Conservation (phyloP, 805 yeast genomes). For the Barnettozyma californica region DNA sequence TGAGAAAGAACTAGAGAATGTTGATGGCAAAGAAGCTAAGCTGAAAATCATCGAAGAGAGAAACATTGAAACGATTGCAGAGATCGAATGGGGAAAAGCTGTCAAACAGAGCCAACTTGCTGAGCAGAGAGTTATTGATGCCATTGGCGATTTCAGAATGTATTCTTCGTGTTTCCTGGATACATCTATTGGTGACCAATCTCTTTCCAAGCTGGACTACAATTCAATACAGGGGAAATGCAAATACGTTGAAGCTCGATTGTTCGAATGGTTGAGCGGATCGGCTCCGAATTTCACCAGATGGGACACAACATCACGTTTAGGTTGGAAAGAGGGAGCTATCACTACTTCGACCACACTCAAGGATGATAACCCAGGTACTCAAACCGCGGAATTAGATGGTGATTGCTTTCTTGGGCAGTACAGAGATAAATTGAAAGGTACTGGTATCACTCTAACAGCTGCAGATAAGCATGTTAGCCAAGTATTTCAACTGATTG, state of each 20-base stretch:
- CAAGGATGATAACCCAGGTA: background rate
- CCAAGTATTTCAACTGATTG: constrained; percentile 31
- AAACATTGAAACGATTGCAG: background rate
- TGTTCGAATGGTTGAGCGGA: background rate
- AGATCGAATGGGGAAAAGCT: background rate
- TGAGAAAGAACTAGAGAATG: background rate
- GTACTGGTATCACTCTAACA: constrained; percentile 31
- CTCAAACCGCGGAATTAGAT: background rate
- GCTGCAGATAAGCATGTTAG: constrained; percentile 26
- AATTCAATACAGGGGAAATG: background rate
- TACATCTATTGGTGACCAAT: background rate
- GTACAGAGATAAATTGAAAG: constrained; percentile 26
- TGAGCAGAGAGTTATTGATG: background rate
- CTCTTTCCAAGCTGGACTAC: background rate
- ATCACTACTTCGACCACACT: background rate
- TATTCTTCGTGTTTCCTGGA: background rate
- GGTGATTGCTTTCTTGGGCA: constrained; percentile 23
- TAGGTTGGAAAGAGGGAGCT: background rate
- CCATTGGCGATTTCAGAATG: background rate
- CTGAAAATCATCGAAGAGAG: background rate
- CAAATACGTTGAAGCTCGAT: background rate
- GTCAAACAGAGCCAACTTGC: background rate
- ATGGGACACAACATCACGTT: background rate
- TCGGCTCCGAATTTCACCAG: background rate
- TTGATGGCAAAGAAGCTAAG: background rate